Conservation (phyloP, 2,329 filamentous ascomycete species). For the Fusarium sublunatum region DNA sequence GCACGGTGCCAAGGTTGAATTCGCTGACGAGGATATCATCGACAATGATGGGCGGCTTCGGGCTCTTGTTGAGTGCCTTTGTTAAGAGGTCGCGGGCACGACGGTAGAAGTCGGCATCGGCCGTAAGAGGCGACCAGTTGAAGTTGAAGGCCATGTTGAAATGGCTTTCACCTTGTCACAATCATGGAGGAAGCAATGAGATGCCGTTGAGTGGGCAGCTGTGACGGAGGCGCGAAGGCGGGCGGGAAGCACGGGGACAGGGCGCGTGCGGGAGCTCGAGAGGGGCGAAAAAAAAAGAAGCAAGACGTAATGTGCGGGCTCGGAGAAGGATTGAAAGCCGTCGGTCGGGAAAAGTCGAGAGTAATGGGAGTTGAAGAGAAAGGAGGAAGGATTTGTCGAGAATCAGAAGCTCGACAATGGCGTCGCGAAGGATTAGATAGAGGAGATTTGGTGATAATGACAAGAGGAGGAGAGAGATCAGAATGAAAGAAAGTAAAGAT, state of each 20-base stretch:
- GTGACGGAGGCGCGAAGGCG: slow-evolving; percentile 30
- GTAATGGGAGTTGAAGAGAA: slow-evolving; percentile 10
- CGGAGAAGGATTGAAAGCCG: slow-evolving; percentile 17
- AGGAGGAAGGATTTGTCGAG: slow-evolving; percentile 7
- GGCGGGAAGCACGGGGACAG: slow-evolving; percentile 15
- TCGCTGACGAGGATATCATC: slow-evolving; percentile 99
- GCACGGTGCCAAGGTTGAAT: slow-evolving; percentile 93
- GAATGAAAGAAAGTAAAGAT: slow-evolving; percentile 28
- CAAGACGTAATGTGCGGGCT: slow-evolving; percentile 25
- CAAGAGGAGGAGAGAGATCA: slow-evolving; percentile 28
- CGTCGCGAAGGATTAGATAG: slow-evolving; percentile 7
- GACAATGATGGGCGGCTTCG: slow-evolving; percentile 98
- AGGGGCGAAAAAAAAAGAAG: slow-evolving; percentile 9
- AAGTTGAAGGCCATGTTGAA: slow-evolving; percentile 98
- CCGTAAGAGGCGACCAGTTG: slow-evolving; percentile 99
- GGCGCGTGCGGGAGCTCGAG: slow-evolving; percentile 33
- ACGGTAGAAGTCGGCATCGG: slow-evolving; percentile 90
- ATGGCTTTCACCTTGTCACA: slow-evolving; percentile 55
- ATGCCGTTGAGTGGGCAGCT: slow-evolving; percentile 41
- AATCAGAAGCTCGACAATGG: slow-evolving; percentile 9
- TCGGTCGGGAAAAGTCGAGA: slow-evolving; percentile 22
- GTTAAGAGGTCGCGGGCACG: slow-evolving; percentile 95
- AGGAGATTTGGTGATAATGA: slow-evolving; percentile 24
- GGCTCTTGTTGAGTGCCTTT: slow-evolving; percentile 94
- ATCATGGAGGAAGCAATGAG: slow-evolving; percentile 49